A percentile compares a stretch with the other conserved stretches of the same genome.
Conservation (phyloP, 2,329 filamentous ascomycete species). For the Seiridium cupressi region DNA sequence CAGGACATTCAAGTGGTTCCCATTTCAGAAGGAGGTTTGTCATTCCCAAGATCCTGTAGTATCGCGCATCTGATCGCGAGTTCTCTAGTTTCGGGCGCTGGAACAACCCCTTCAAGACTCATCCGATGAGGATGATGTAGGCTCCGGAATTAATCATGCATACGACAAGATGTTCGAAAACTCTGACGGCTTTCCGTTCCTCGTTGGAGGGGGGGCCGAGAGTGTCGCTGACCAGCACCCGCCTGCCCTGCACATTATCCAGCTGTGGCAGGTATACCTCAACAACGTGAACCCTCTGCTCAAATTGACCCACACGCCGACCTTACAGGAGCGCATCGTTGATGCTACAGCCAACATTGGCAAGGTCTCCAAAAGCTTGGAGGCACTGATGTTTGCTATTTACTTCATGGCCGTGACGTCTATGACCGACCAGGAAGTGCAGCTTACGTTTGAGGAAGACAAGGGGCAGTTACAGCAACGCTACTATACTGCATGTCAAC, state of each 20-base stretch:
- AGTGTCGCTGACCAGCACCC: conserved; percentile 50
- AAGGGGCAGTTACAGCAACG: conserved; percentile 48
- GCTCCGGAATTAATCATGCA: conserved; percentile 54
- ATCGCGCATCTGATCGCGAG: neutral
- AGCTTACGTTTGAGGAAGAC: conserved; percentile 49
- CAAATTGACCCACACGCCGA: conserved; percentile 67
- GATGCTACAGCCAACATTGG: conserved; percentile 56
- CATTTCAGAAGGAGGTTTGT: conserved; percentile 50
- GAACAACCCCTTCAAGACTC: conserved; percentile 50
- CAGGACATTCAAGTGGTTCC: conserved; percentile 47
- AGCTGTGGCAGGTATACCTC: conserved; percentile 68
- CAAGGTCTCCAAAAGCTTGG: conserved; percentile 54
- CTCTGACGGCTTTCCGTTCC: conserved; percentile 56
- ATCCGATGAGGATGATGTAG: conserved; percentile 53
- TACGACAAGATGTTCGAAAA: conserved; percentile 59
- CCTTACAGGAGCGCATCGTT: conserved; percentile 62
- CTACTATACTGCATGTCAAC: conserved; percentile 59
- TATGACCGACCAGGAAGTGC: conserved; percentile 53
- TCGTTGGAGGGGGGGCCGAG: conserved; percentile 43
- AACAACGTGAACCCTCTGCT: conserved; percentile 68
- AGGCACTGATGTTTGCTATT: conserved; percentile 67
- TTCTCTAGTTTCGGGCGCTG: conserved; percentile 45
- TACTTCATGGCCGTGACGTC: conserved; percentile 59
- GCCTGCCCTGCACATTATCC: conserved; percentile 56
- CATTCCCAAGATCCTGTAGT: neutral